Evolutionary conservation across 2,329 filamentous ascomycete species (phyloP).

Genomic region (Trichoderma asperellum): DNA sequence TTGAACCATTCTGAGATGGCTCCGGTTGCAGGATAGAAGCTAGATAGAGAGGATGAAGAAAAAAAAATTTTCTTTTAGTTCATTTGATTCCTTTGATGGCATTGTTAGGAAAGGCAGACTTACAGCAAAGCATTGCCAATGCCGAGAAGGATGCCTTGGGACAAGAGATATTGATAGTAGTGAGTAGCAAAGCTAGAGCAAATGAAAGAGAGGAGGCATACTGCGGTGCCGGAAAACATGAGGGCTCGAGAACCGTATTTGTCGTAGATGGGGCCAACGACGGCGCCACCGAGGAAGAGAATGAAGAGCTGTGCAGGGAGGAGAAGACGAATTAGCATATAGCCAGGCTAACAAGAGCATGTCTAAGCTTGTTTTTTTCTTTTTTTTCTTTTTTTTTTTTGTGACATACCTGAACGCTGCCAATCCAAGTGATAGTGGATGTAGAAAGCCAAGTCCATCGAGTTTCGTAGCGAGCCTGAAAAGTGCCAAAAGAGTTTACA

Average conservation of each 20-base stretch:
- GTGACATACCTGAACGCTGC: constrained; percentile 37
- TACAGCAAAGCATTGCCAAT: constrained; percentile 46
- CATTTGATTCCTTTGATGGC: neutral
- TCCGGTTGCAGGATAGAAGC: constrained; percentile 40
- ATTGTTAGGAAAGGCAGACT: neutral
- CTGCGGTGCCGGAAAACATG: constrained; percentile 42
- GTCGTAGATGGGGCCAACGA: constrained; percentile 48
- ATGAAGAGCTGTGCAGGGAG: constrained; percentile 43
- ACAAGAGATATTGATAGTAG: constrained; percentile 46
- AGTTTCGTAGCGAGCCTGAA: constrained; percentile 55
- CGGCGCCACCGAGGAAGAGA: constrained; percentile 45
- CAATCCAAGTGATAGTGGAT: constrained; percentile 48
- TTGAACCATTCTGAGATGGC: constrained; percentile 42
- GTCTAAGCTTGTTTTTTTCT: neutral
- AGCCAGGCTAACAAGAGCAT: fast-evolving
- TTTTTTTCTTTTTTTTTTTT: neutral
- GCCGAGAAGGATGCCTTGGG: constrained; percentile 49
- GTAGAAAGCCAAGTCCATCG: constrained; percentile 41
- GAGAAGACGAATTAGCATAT: constrained; percentile 14
- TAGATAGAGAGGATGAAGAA: neutral
- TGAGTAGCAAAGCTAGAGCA: constrained; percentile 38
- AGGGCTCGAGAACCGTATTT: constrained; percentile 44
- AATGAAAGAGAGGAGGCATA: constrained; percentile 46
- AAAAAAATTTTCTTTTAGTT: neutral
- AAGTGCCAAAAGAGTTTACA: constrained; percentile 56